Evolutionary conservation across 169 alveolate species (phyloP), one percentile per base, ranked within the genome.

Genomic region (Babesia bovis): DNA sequence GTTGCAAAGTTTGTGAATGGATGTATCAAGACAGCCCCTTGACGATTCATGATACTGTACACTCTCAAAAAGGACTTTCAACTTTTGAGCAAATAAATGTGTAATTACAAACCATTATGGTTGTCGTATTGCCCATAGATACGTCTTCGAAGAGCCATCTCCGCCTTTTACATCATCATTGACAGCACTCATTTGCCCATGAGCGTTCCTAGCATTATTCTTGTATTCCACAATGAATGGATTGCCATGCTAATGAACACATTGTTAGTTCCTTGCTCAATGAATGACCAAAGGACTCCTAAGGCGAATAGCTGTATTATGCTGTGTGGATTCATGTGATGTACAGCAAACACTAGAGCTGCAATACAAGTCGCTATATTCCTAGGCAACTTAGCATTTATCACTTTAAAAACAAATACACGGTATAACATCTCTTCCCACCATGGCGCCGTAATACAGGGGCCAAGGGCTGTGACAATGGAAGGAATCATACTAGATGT

Each of bases 381-480:
- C 28, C 60, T 57, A n/a, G 85, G 81, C 23, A 85, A 13, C 26
- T 60, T 33, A 36, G 28, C 32, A n/a, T 61, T 55, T 13, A 85
- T 36, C 1, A 56, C 9, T 61, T 75, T 78, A 52, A 81, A 73
- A 12, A 52, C 56, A 61, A 85, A 81, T 5, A 84, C 78, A 36
- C 91, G 82, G 61, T 85, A 85, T 12, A 85, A 52, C 42, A 81
- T 41, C 51, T 85, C 91, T 36, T 85, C 91, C 91, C 91, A 85
- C 87, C 83, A 65, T 32, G 91, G 90, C 3, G 91, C 91, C 32
- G 90, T 78, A 51, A 85, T 30, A 36, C 91, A 85, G 15, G 91
- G 91, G 17, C 87, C 91, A 12, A 81, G 26, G 12, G 90, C 77
- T 1, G 82, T 82, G 55, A 85, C 55, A 4, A 81, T 50, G 28